These are phyloP conservation scores for Sodiomyces alkalinus DNA, from an alignment of 2,329 filamentous ascomycete species.

Conservation along the genomic window DNA sequence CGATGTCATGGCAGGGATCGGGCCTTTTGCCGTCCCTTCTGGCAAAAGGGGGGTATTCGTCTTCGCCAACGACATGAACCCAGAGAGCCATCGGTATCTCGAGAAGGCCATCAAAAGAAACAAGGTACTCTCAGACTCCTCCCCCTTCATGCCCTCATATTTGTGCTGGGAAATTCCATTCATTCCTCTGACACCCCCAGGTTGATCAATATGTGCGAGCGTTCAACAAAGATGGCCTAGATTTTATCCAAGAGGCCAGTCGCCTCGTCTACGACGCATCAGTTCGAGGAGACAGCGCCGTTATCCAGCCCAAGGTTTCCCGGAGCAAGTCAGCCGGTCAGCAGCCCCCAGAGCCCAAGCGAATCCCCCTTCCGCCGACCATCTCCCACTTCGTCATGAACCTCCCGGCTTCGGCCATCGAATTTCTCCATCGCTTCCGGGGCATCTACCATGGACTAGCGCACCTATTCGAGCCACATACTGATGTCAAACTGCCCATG, in stretches of 20 bases:
- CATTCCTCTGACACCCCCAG: conserved; percentile 17
- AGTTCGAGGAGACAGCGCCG: conserved; percentile 33
- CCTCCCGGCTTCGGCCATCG: conserved; percentile 75
- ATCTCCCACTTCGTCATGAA: conserved; percentile 98
- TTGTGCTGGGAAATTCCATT: not conserved
- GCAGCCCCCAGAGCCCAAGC: conserved; percentile 19
- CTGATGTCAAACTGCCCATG: conserved; percentile 51
- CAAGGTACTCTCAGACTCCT: conserved; percentile 43
- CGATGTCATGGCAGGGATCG: conserved; percentile 95
- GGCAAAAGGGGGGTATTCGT: conserved; percentile 85
- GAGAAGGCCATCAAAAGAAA: conserved; percentile 57
- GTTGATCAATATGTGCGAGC: conserved; percentile 56
- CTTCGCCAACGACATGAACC: conserved; percentile 95
- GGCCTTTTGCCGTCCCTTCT: conserved; percentile 84
- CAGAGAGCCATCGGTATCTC: conserved; percentile 66
- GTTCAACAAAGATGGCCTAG: conserved; percentile 68
- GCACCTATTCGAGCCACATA: conserved; percentile 46
- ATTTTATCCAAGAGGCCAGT: conserved; percentile 62
- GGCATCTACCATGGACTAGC: conserved; percentile 68
- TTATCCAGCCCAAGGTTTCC: conserved; percentile 32
- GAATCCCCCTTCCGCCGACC: conserved; percentile 48
- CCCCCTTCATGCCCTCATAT: conserved; percentile 2
- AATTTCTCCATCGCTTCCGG: conserved; percentile 62
- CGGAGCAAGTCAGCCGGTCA: conserved; percentile 18
- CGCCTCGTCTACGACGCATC: conserved; percentile 40